Evolutionary conservation across 1,139 yeast species (phyloP).

Genomic region (Geotrichum klebahnii): DNA sequence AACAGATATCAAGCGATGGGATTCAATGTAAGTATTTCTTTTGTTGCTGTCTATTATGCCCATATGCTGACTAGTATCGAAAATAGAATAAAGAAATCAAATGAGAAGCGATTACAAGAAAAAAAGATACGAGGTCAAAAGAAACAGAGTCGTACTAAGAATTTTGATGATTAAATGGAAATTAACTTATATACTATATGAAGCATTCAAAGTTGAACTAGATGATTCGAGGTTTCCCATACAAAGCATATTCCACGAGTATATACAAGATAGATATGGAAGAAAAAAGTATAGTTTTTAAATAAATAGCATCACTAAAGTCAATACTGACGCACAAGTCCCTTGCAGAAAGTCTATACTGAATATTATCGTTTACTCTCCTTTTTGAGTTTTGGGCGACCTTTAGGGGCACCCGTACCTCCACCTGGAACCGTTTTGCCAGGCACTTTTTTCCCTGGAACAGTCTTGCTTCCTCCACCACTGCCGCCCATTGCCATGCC

Average conservation of each 20-base stretch:
- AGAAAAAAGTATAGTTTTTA: too few species aligned
- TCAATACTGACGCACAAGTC: too few species aligned
- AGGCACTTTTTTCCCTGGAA: conserved; percentile 26
- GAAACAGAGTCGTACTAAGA: conserved; percentile 46
- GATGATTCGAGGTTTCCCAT: neutral
- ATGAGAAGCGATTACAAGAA: conserved; percentile 48
- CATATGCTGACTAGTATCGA: neutral
- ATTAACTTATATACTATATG: neutral
- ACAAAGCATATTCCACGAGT: neutral
- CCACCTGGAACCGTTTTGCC: conserved; percentile 20
- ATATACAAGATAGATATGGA: too few species aligned
- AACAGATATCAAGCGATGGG: conserved; percentile 56
- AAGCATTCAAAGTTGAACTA: neutral
- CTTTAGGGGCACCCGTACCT: conserved; percentile 23
- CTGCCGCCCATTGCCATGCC: conserved; percentile 2
- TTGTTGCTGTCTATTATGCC: neutral
- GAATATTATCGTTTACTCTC: neutral
- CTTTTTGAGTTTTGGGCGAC: conserved; percentile 24
- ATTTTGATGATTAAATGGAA: conserved; percentile 18
- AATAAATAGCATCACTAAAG: too few species aligned
- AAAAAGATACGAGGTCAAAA: conserved; percentile 56
- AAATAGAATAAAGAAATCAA: conserved; percentile 39
- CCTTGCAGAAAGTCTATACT: too few species aligned
- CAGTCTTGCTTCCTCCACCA: conserved; percentile 11
- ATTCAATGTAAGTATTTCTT: conserved; percentile 36